phyloP scores from a whole-genome alignment of 495 filamentous ascomycete genomes.

The Letharia columbiana region DNA sequence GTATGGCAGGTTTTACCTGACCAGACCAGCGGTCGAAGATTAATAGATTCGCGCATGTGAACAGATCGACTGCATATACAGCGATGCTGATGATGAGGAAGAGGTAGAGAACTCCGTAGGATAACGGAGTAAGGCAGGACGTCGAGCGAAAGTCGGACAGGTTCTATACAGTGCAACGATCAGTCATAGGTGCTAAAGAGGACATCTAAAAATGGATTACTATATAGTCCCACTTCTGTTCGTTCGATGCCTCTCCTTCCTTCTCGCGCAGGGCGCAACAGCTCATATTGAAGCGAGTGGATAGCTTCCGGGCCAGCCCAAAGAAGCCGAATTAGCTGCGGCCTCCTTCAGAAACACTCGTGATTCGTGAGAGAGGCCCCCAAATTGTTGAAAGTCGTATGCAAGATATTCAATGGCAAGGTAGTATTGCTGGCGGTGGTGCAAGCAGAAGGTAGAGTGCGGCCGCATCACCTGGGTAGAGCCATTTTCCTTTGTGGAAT shows the following conservation, averaged over 20 bases:
- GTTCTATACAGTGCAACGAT: conserved; percentile 50
- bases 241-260: conserved; percentile 53
- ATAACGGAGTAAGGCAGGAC: conserved; percentile 65
- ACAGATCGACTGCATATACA: conserved; percentile 83
- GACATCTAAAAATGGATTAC: conserved; percentile 44
- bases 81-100: conserved; percentile 69
- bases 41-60: conserved; percentile 84
- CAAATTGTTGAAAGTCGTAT: neutral
- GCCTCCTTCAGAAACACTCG: neutral
- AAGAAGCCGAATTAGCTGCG: conserved; percentile 5
- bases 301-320: conserved; percentile 15
- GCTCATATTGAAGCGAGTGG: conserved; percentile 47
- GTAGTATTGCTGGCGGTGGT: neutral
- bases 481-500: conserved; percentile 10
- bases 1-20: conserved; percentile 58
- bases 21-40: conserved; percentile 67
- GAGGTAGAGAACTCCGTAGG: conserved; percentile 77
- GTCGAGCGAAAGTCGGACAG: conserved; percentile 79
- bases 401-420: neutral
- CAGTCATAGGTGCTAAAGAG: conserved; percentile 8
- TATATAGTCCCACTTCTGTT: conserved; percentile 93
- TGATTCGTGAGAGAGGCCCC: neutral
- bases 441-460: neutral
- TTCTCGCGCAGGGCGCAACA: conserved; percentile 65
- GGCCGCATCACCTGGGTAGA: neutral